Evolutionary conservation across 192 early-diverging fungal species (phyloP).

Genomic region (Dimargaris xerosporica): DNA sequence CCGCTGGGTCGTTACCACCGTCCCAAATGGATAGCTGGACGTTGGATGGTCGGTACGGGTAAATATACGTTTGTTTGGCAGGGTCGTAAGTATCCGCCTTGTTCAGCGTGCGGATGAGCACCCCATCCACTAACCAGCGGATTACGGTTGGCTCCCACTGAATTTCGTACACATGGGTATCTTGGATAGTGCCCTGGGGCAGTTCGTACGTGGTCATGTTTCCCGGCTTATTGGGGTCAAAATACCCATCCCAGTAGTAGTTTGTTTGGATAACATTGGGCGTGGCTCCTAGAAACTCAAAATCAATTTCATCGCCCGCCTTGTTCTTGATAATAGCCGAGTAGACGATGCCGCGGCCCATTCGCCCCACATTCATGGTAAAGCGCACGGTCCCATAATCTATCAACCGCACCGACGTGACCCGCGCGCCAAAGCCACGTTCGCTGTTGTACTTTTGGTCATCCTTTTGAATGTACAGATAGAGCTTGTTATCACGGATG

Average conservation of each 20-base stretch:
- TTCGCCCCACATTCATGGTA: constrained; percentile 28
- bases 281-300: constrained; percentile 42
- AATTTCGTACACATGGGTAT: constrained; percentile 42
- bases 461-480: constrained; percentile 25
- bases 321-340: constrained; percentile 39
- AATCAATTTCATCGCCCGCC: constrained; percentile 49
- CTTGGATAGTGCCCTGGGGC: constrained; percentile 21
- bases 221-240: constrained; percentile 27
- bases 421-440: constrained; percentile 39
- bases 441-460: constrained; percentile 20
- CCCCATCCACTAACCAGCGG: constrained; percentile 41
- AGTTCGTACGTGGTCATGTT: constrained; percentile 24
- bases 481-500: constrained; percentile 23
- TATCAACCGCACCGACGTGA: constrained; percentile 35
- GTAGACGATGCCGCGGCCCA: constrained; percentile 35
- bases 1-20: constrained; percentile 29
- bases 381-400: constrained; percentile 43
- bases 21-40: constrained; percentile 50
- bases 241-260: constrained; percentile 36
- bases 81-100: constrained; percentile 23
- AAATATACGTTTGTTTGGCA: constrained; percentile 20
- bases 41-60: constrained; percentile 31
- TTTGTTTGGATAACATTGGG: constrained; percentile 42
- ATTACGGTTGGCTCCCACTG: constrained; percentile 36
- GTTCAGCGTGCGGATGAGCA: constrained; percentile 31